A percentile compares a stretch with the other conserved stretches of the same genome.
These are phyloP conservation scores for Ustilago loliicola DNA, from an alignment of 1,284 basidiomycete species.

Conservation along the genomic window DNA sequence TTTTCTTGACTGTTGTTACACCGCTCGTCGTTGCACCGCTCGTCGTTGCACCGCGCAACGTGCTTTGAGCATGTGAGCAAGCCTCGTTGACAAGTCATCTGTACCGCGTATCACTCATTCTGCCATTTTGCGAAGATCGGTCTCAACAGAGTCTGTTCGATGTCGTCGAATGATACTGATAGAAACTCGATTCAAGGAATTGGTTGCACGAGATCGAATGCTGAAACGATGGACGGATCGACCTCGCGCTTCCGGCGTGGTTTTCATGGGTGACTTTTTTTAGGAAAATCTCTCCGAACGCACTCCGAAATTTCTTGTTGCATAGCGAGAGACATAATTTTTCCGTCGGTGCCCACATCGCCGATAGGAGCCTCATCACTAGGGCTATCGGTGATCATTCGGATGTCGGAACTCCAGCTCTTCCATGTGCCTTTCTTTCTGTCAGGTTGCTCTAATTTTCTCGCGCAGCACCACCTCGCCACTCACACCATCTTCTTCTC, in stretches of 20 bases:
- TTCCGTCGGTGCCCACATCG: background rate
- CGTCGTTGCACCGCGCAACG: too few relatives aligned
- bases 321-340: background rate
- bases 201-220: background rate
- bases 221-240: background rate
- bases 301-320: too few relatives aligned
- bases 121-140: too few relatives aligned
- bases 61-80: too few relatives aligned
- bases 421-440: background rate
- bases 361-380: background rate
- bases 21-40: constrained; percentile 4
- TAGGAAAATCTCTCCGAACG: too few relatives aligned
- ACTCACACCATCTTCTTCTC: background rate
- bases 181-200: background rate
- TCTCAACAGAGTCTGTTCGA: background rate
- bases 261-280: background rate
- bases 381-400: constrained; percentile 4
- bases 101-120: too few relatives aligned
- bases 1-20: constrained; percentile 5
- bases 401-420: constrained; percentile 17
- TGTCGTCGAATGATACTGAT: background rate
- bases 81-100: background rate
- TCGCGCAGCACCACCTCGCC: background rate
- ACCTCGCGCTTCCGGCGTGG: constrained; percentile 8
- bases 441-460: constrained; percentile 12